Percentiles rank a stretch among this genome's conserved stretches.
phyloP scores from a whole-genome alignment of 495 filamentous ascomycete species.

The Evernia prunastri region DNA sequence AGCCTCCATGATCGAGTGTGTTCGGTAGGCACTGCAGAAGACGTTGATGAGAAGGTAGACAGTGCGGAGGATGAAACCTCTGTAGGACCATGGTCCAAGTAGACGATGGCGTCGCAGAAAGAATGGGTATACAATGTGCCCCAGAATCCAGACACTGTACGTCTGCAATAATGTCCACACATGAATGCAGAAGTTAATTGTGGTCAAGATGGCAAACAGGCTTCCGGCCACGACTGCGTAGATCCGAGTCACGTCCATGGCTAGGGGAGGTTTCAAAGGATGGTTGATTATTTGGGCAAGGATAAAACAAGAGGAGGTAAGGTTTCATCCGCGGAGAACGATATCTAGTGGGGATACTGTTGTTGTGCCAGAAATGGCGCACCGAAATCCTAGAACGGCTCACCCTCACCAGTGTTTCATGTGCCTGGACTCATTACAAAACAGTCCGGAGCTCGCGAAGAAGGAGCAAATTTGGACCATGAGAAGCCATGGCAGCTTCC shows the following conservation, averaged over 20 bases:
- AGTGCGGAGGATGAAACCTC: not conserved
- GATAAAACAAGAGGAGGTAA: not conserved
- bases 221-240: not conserved
- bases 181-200: not conserved
- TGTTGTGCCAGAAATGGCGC: not conserved
- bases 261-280: not conserved
- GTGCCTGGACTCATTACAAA: not conserved
- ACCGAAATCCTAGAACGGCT: not conserved
- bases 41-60: constrained; percentile 1
- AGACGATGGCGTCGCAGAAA: not conserved
- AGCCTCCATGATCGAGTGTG: not conserved
- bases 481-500: not conserved
- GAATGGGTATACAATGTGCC: not conserved
- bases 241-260: not conserved
- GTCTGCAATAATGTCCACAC: not conserved
- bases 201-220: not conserved
- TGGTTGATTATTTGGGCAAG: not conserved
- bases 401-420: no score
- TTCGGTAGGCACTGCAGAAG: constrained; percentile 5
- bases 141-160: not conserved
- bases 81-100: not conserved
- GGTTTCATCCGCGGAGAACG: not conserved
- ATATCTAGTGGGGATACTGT: not conserved
- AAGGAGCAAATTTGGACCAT: not conserved
- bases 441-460: not conserved